Base-by-base conservation (phyloP, 345 rosid genomes). In the Bruguiera parviflora region DNA sequence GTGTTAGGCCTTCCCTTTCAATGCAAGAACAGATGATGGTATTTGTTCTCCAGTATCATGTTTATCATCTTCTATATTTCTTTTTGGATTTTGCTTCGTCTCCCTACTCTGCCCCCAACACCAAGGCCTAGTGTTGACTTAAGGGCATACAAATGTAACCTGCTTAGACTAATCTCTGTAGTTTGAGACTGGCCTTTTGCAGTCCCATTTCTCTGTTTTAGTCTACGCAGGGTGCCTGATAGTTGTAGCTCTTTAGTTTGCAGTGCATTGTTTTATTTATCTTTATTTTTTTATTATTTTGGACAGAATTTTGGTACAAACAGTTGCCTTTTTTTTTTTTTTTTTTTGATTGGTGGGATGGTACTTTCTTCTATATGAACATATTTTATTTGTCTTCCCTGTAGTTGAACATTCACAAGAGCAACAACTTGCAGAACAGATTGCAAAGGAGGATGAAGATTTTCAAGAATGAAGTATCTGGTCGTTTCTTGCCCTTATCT, bases 191-290 rank as follows among this genome's bases (percentile, higher is more conserved):
- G 53, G 53, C 16, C 43, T 20, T 43, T 53, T 55, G 65, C 6
- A 21, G 58, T 24, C 58, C 56, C 10, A 16, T 47, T 68, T 28
- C n/a, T 35, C 13, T 47, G 58, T 59, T 69, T 71, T 80, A 77
- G 86, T 53, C 9, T 79, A 73, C 77, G 70, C 61, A 67, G 74
- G 81, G 66, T 78, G 79, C 61, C 75, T 76, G 72, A 72, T 81
- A 68, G 61, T 58, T 71, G 66, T 74, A 72, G 71, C 69, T 79
- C 66, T 69, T 63, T 73, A 71, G 68, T 61, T 67, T 81, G 81
- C 72, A 80, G 80, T 79, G 84, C 73, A 84, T 86, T 86, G 85
- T 77, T 84, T 86, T 46, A 78, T 81, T 74, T 77, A 27, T 68
- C 62, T 7, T 15, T 27, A 27, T 25, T 16, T 3, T 59, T n/a